Conservation (phyloP, 768 basidiomycete species). For the Nidula microcarpa region DNA sequence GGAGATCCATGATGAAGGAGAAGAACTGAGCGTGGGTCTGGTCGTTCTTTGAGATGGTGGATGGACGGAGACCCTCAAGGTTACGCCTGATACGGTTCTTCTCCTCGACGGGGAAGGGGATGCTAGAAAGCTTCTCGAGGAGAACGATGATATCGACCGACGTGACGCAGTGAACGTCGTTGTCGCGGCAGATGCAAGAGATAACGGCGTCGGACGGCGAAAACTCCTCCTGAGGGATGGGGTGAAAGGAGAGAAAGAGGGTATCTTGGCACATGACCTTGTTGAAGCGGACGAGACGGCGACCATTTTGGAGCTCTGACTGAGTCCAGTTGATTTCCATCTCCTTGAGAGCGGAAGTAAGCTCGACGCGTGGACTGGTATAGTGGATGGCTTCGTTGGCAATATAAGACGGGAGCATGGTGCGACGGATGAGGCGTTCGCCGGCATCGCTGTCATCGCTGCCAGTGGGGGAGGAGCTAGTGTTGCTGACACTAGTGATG, state of each 20-base stretch:
- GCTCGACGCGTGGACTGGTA: too few relatives aligned
- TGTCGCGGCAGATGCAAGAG: conserved; percentile 88
- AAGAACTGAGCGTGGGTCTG: conserved; percentile 83
- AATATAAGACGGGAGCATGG: too few relatives aligned
- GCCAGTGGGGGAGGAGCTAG: too few relatives aligned
- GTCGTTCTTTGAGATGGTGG: conserved; percentile 86
- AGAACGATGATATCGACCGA: conserved; percentile 96
- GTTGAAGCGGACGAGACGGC: conserved; percentile 85
- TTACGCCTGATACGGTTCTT: conserved; percentile 96
- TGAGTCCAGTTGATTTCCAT: conserved; percentile 55
- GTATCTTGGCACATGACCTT: conserved; percentile 74
- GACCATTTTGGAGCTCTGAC: conserved; percentile 63
- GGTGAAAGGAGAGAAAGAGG: conserved; percentile 76
- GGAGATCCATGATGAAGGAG: conserved; percentile 94
- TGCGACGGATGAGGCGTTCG: too few relatives aligned
- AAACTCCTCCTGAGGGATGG: conserved; percentile 73
- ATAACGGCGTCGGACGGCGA: conserved; percentile 75
- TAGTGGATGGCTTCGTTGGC: too few relatives aligned
- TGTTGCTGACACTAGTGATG: too few relatives aligned
- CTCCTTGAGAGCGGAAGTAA: too few relatives aligned
- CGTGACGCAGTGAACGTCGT: conserved; percentile 80
- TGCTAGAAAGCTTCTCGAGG: conserved; percentile 72
- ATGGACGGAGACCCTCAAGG: conserved; percentile 88
- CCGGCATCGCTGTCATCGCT: too few relatives aligned
- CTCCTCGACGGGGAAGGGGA: conserved; percentile 89